Percentiles rank a stretch among this genome's conserved stretches.
Evolutionary conservation across 148 eudicot species (phyloP).

Genomic region (Rhododendron griersonianum): DNA sequence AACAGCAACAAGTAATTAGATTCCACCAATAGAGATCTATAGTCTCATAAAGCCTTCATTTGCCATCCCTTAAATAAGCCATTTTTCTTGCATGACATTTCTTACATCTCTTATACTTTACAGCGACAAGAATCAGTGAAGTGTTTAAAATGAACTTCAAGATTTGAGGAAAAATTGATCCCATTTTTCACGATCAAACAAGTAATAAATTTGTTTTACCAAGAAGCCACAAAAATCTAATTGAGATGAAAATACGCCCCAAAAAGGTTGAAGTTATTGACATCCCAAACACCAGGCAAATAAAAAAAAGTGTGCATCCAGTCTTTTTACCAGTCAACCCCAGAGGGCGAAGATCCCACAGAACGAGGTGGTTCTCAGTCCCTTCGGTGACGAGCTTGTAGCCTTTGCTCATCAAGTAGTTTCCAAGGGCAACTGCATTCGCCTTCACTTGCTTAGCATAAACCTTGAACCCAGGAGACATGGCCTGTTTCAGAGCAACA

Average conservation of each 20-base stretch:
- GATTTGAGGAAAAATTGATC: neutral
- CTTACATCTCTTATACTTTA: neutral
- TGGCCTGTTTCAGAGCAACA: conserved; percentile 89
- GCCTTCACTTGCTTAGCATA: conserved; percentile 96
- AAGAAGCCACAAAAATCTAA: neutral
- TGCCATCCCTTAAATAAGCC: neutral
- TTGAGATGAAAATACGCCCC: neutral
- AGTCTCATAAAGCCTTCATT: neutral
- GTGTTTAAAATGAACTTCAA: neutral
- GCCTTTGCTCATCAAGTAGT: conserved; percentile 81
- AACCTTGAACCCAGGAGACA: conserved; percentile 86
- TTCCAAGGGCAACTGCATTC: conserved; percentile 92
- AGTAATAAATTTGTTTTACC: neutral
- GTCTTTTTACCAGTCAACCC: conserved; percentile 77
- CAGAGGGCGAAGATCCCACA: conserved; percentile 98
- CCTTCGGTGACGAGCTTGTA: conserved; percentile 91
- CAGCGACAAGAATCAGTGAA: neutral
- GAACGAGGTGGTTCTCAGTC: conserved; percentile 97
- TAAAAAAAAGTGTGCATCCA: neutral
- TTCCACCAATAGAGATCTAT: neutral
- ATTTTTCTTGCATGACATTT: neutral
- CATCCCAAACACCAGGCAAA: neutral
- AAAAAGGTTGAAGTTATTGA: neutral
- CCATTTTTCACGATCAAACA: neutral
- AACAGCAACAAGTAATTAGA: neutral